Base-by-base conservation (phyloP, 129 eudicot genomes). In the Silybum marianum region DNA sequence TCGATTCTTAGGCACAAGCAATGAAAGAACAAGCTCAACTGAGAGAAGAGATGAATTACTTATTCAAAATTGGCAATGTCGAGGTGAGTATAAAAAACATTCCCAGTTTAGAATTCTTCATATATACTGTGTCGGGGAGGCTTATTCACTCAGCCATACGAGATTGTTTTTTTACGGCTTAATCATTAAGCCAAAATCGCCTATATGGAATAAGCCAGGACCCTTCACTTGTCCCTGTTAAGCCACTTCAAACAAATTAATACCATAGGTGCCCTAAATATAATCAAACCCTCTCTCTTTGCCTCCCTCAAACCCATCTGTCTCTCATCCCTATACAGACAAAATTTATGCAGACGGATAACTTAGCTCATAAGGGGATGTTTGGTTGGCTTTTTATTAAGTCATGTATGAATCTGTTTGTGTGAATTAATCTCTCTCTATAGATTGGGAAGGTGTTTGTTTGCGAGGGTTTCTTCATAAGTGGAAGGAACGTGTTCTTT, bases 11-110 rank as follows among this genome's bases (percentile, higher is more conserved):
- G 99, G 99, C 97, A 24, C 97, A 90, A 92, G 97, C 94, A 78
- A 95, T 95, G 99, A 95, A 92, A 86, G 97, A 95, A 84, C 99
- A 95, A 80, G 97, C 94, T 74, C 92, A 69, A 82, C 88, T 95
- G 80, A 90, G 88, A 85, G 99, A 95, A 84, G 97, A 95, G 80
- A 95, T 95, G 99, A 91, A 89, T 42, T 92, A 89, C 73, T 88
- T 88, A 69, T 95, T 87, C 90, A 95, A 92, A 87, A 83, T 92
- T 54, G 99, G 99, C 80, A 95, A 95, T 87, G 78, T 82, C 75
- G 99, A 95, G 99, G 99, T 95, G 87, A 77, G 86, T 38, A 48
- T 38, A 0, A 25, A 69, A n/a, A 23, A 58, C 10, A 58, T 16
- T 54, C 63, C 22, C 63, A 18, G 22, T 54, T 54, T 54, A 18